A percentile compares a stretch with the other conserved stretches of the same genome.
Conservation (phyloP, 2,329 filamentous ascomycete genomes). For the Pezicula radicicola region DNA sequence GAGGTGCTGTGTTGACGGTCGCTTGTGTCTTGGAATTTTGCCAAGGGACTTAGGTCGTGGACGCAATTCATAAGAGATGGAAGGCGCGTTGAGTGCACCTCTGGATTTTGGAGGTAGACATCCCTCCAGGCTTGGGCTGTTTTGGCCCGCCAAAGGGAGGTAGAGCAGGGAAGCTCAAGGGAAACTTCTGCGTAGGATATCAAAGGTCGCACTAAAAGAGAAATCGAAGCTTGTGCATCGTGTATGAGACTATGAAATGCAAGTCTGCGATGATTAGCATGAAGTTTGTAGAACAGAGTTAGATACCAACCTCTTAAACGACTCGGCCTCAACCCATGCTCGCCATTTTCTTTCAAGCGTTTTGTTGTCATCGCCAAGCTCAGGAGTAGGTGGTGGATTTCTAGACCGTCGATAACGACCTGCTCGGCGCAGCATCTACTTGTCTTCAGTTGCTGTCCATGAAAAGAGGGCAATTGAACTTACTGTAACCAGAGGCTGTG, state of each 20-base stretch:
- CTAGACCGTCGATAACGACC: constrained; percentile 40
- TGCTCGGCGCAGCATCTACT: constrained; percentile 53
- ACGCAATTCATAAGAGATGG: constrained; percentile 14
- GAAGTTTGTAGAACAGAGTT: constrained; percentile 1
- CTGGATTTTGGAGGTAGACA: constrained; percentile 41
- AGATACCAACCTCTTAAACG: constrained; percentile 55
- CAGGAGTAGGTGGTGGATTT: constrained; percentile 47
- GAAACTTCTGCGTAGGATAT: constrained; percentile 69
- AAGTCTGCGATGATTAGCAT: constrained; percentile 37
- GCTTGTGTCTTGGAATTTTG: constrained; percentile 34
- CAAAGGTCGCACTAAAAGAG: constrained; percentile 59
- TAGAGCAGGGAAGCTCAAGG: constrained; percentile 60
- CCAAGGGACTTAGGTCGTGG: constrained; percentile 9
- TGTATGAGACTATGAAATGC: constrained; percentile 63
- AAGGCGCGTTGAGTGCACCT: background rate
- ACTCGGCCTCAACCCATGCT: constrained; percentile 61
- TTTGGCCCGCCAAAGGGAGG: constrained; percentile 63
- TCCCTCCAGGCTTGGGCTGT: constrained; percentile 63
- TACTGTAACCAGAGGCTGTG: constrained; percentile 34
- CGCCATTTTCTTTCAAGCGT: constrained; percentile 63
- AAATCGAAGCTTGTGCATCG: constrained; percentile 66
- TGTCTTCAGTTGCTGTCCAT: background rate
- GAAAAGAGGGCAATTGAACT: background rate
- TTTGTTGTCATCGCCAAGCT: constrained; percentile 54
- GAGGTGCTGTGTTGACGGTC: constrained; percentile 56